Evolutionary conservation across 257 asterid genomes (phyloP), one percentile per base, ranked within the genome.

Genomic region (Capsicum chinense): DNA sequence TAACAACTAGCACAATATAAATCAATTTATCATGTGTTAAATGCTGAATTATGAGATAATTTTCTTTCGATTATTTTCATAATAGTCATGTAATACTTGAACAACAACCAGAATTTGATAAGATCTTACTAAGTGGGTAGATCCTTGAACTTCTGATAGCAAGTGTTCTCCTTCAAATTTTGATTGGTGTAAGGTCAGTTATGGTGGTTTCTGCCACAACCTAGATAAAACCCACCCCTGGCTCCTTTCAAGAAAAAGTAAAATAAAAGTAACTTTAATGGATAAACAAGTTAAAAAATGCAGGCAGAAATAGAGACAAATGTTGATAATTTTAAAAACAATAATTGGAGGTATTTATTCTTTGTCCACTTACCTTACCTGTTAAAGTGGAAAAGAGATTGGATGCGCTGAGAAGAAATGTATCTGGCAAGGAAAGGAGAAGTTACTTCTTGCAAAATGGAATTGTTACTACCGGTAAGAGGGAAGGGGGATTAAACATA

Each of bases 341-440:
- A 69, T 69, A 16, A 7, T 3, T 69, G 54, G 56, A 69, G 54
- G 79, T 17, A 70, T 35, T 6, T 68, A 68, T 47, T n/a, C 35
- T n/a, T 73, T 71, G 58, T 16, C 57, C 57, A 48, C 80, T 47
- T 48, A 8, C n/a, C 17, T 21, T 62, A 62, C 68, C 37, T 73
- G 42, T 47, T 47, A 73, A 73, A 73, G 21, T 47, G 80, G 12
- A 73, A 47, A 70, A 70, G 79, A 70, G 79, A 70, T 42, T 70
- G 33, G 79, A 44, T 70, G 54, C 5, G 9, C 10, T 70, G 33
- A 70, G 79, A 5, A 70, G 79, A 70, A 42, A 44, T 70, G 9
- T 70, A 42, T 70, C 79, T 42, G 35, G 79, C 37, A 44, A 71
- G 58, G 79, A 52, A 71, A 71, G 79, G 79, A 71, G 80, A 73